A percentile compares a stretch with the other conserved stretches of the same genome.
Evolutionary conservation across 129 eudicot species (phyloP).

Genomic region (Helianthus tuberosus): DNA sequence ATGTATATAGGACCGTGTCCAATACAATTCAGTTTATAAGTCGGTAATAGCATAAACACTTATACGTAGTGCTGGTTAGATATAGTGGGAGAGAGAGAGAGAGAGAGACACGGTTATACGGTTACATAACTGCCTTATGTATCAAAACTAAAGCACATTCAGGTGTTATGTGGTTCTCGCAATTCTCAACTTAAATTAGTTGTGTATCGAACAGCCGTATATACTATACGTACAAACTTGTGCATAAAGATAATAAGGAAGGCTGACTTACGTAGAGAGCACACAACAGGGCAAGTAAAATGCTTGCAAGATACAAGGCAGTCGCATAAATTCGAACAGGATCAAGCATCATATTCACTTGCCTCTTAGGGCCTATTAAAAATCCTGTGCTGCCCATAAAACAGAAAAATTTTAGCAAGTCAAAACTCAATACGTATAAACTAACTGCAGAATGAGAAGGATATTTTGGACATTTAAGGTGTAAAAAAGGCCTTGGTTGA

Average conservation of each 20-base stretch:
- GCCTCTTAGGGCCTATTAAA: conserved; percentile 95
- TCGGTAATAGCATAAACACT: too few species aligned
- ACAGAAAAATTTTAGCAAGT: conserved; percentile 45
- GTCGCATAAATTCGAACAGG: conserved; percentile 97
- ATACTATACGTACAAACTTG: not conserved
- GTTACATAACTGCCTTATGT: too few species aligned
- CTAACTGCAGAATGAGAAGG: conserved; percentile 12
- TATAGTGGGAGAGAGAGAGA: too few species aligned
- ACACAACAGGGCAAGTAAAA: conserved; percentile 81
- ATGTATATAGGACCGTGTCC: not conserved
- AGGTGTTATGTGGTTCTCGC: too few species aligned
- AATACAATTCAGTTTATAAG: too few species aligned
- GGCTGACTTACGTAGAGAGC: conserved; percentile 80
- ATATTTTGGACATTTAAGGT: conserved; percentile 14
- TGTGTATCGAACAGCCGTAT: not conserved
- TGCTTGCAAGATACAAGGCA: conserved; percentile 88
- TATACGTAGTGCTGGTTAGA: too few species aligned
- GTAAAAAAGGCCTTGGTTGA: not conserved
- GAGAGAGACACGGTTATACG: too few species aligned
- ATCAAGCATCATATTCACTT: conserved; percentile 97
- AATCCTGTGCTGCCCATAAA: conserved; percentile 95
- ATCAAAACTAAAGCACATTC: too few species aligned
- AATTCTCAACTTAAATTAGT: too few species aligned
- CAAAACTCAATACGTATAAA: conserved; percentile 11
- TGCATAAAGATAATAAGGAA: not conserved